Base-by-base conservation (phyloP, 495 filamentous ascomycete genomes). In the Penicillium psychrofluorescens region DNA sequence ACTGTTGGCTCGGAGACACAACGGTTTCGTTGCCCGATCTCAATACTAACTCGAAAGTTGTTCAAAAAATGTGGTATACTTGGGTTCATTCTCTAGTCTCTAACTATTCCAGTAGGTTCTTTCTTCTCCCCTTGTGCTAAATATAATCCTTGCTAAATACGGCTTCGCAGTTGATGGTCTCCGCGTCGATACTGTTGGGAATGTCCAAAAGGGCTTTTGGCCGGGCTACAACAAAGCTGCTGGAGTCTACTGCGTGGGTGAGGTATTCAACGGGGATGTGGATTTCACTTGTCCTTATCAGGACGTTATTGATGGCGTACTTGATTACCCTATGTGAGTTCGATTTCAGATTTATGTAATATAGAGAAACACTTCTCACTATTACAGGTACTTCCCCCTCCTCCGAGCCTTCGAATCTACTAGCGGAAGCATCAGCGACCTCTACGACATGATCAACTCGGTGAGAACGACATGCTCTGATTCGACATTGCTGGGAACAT, bases 121-220 rank as follows among this genome's bases (percentile, higher is more conserved):
- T 4, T 4, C 1, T 16, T 16, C 15, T 16, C 15, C 4, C 15
- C 15, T 16, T 16, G 4, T 16, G 15, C 1, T 16, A 16, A 16
- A 16, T 4, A 16, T 1, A 16, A 16, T 16, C 15, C 15, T 16
- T 16, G 15, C 15, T 16, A 16, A 16, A 16, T 16, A 16, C 4
- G 15, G 15, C n/a, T 16, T 4, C 15, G 1, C 35, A 71, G 67
- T 94, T 47, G 88, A 94, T 49, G 88, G 84, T 5, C 73, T 94
- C 31, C 81, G 88, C 14, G 66, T 92, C 28, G 88, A 92, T 56
- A 86, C 82, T 4, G 83, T 78, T 13, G 81, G 80, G 50, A 78
- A 94, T 48, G 81, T 88, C 37, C 74, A 84, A 51, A 77, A 78
- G 38, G 71, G 70, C 32, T 91, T 90, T 66, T 91, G 78, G 75